Base-by-base conservation (phyloP, 2,329 filamentous ascomycete genomes). In the Ascochyta koolunga region DNA sequence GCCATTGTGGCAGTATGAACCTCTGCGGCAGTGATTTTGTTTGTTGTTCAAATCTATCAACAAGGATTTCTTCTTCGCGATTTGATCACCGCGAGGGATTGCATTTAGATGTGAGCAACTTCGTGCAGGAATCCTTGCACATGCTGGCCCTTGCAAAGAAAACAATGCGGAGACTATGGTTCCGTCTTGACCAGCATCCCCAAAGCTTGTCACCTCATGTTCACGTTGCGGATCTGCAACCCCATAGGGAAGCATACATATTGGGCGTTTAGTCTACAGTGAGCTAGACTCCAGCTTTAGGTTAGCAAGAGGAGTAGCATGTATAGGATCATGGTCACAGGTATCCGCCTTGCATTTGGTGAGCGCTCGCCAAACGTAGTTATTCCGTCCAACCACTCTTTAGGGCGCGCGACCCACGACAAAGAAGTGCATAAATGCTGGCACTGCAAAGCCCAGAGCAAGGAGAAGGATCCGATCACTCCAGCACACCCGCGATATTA, bases 361-460 rank as follows among this genome's bases (percentile, higher is more conserved):
- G 33, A 41, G 48, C 38, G 21, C 29, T 35, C 6, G 13, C 29
- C 25, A 19, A 25, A 36, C 8, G 32, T 35, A 48, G 29, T 52
- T 58, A 25, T 55, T 58, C 55, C 55, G 50, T 57, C 55, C 55
- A 58, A 55, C 51, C 55, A 58, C 31, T 43, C 40, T 40, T 18
- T 10, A 21, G 41, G 27, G 27, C 24, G 13, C 37, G 25, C 52
- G 42, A 37, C 41, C 43, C 37, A 51, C 31, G n/a, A 40, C 38
- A 42, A 33, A 37, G 32, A 33, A 35, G n/a, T 51, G 52, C 37
- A 51, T 56, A 47, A 47, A 50, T 47, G 41, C 25, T 50, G 31
- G 25, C 32, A 43, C 25, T 32, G n/a, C 42, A 21, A 47, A 47
- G 35, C 31, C 43, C 39, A 42, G 48, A 56, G 44, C 39, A 36